phyloP scores from a whole-genome alignment of 805 yeast genomes.

The Suhomyces kilbournensis region DNA sequence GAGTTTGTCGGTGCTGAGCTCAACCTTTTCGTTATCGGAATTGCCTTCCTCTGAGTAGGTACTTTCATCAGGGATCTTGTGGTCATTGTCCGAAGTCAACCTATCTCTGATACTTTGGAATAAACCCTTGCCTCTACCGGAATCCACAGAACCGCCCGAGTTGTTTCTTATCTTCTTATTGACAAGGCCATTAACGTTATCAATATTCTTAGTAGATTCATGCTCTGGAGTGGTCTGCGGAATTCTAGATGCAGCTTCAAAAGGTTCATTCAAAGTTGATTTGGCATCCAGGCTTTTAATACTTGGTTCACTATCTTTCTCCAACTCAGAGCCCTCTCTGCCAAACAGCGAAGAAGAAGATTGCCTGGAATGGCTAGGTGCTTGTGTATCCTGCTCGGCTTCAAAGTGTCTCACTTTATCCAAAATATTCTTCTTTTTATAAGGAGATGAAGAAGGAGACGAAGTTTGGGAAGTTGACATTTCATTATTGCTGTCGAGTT shows the following conservation, averaged over 20 bases:
- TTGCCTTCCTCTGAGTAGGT: slow-evolving; percentile 4
- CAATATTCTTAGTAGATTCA: background rate
- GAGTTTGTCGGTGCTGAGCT: slow-evolving; percentile 18
- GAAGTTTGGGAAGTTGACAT: slow-evolving; percentile 11
- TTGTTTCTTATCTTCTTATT: background rate
- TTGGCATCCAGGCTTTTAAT: background rate
- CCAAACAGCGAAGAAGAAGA: slow-evolving; percentile 3
- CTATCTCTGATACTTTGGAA: slow-evolving; percentile 35
- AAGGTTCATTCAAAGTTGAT: slow-evolving; percentile 5
- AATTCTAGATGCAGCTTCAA: slow-evolving; percentile 4
- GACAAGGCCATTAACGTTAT: slow-evolving; percentile 3
- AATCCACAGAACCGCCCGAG: slow-evolving; percentile 1
- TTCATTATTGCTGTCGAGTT: slow-evolving; percentile 19
- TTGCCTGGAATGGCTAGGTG: background rate
- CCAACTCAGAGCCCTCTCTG: slow-evolving; percentile 5
- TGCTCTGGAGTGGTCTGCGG: background rate
- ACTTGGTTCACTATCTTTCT: slow-evolving; percentile 1
- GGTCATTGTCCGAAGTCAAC: slow-evolving; percentile 13
- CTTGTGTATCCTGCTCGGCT: slow-evolving; percentile 2
- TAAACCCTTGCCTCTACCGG: slow-evolving; percentile 24
- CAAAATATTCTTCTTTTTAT: slow-evolving; percentile 21
- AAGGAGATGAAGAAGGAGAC: slow-evolving; percentile 19
- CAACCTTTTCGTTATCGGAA: slow-evolving; percentile 13
- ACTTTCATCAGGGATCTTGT: slow-evolving; percentile 4
- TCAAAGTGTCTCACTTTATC: slow-evolving; percentile 40